Evolutionary conservation across 148 eudicot genomes (phyloP).

Genomic region (Vaccinium myrtillus): DNA sequence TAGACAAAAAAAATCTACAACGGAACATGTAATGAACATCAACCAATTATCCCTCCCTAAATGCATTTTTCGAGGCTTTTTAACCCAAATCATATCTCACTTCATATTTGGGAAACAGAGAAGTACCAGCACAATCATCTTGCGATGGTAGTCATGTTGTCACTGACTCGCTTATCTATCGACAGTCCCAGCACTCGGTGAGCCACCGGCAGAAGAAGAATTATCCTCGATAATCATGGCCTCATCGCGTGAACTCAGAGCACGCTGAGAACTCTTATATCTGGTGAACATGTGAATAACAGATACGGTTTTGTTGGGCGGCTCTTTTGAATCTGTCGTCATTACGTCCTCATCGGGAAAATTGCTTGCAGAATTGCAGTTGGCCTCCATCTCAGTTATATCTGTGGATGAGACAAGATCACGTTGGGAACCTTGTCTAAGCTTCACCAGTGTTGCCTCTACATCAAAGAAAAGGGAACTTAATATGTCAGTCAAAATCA

Average conservation of each 20-base stretch:
- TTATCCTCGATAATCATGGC: constrained; percentile 7
- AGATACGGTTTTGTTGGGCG: constrained; percentile 15
- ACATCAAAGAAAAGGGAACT: constrained; percentile 19
- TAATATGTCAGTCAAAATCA: not conserved
- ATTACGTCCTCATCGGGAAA: not conserved
- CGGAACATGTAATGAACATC: not conserved
- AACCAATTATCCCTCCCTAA: not conserved
- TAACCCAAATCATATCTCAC: not conserved
- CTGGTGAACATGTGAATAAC: constrained; percentile 30
- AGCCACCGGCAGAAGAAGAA: constrained; percentile 24
- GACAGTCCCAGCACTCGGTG: not conserved
- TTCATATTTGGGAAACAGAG: not conserved
- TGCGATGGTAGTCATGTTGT: not conserved
- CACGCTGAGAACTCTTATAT: constrained; percentile 24
- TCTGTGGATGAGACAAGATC: constrained; percentile 20
- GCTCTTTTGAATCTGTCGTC: constrained; percentile 17
- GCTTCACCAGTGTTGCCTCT: constrained; percentile 72
- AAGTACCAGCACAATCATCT: not conserved
- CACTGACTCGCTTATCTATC: not conserved
- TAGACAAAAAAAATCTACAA: not conserved
- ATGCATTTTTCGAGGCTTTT: not conserved
- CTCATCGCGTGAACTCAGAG: not conserved
- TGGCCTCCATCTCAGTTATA: not conserved
- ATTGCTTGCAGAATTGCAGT: constrained; percentile 5
- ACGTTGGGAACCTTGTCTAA: constrained; percentile 57